Evolutionary conservation across 495 filamentous ascomycete species (phyloP).

Genomic region (Annulohypoxylon maeteangense): DNA sequence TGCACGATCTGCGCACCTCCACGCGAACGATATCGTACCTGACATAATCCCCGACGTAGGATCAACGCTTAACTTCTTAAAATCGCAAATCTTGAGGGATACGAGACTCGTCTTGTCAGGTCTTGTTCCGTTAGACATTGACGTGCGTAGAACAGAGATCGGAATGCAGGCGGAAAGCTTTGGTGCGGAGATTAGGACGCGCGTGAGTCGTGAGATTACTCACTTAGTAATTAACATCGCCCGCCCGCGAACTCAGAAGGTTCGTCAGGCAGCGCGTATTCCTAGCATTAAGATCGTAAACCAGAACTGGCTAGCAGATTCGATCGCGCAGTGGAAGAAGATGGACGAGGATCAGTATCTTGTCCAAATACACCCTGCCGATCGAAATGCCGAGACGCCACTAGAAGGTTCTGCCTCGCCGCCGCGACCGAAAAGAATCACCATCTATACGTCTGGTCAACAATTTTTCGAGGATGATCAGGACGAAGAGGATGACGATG

Average conservation of each 20-base stretch:
- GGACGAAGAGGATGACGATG: slow-evolving; percentile 49
- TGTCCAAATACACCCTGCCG: slow-evolving; percentile 70
- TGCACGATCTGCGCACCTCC: slow-evolving; percentile 46
- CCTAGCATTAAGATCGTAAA: slow-evolving; percentile 86
- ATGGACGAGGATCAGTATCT: slow-evolving; percentile 81
- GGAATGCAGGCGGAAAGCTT: slow-evolving; percentile 85
- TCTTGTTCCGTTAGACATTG: slow-evolving; percentile 81
- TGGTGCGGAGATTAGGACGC: slow-evolving; percentile 77
- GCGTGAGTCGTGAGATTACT: slow-evolving; percentile 55
- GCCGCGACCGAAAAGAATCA: slow-evolving; percentile 55
- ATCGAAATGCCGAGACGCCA: slow-evolving; percentile 55
- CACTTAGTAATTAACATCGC: slow-evolving; percentile 63
- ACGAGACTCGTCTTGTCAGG: slow-evolving; percentile 86
- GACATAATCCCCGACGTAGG: slow-evolving; percentile 86
- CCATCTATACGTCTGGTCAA: slow-evolving; percentile 50
- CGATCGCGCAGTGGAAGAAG: slow-evolving; percentile 78
- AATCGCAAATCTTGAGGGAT: slow-evolving; percentile 73
- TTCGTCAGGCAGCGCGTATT: slow-evolving; percentile 78
- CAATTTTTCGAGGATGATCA: slow-evolving; percentile 34
- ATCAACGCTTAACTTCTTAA: slow-evolving; percentile 80
- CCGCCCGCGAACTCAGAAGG: slow-evolving; percentile 87
- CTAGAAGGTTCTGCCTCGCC: slow-evolving; percentile 48
- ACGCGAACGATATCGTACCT: slow-evolving; percentile 46
- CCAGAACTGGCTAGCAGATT: slow-evolving; percentile 87
- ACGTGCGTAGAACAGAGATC: slow-evolving; percentile 79